A percentile compares a stretch with the other conserved stretches of the same genome.
Evolutionary conservation across 2,329 filamentous ascomycete genomes (phyloP).

Genomic region (Aspergillus ochraceus): DNA sequence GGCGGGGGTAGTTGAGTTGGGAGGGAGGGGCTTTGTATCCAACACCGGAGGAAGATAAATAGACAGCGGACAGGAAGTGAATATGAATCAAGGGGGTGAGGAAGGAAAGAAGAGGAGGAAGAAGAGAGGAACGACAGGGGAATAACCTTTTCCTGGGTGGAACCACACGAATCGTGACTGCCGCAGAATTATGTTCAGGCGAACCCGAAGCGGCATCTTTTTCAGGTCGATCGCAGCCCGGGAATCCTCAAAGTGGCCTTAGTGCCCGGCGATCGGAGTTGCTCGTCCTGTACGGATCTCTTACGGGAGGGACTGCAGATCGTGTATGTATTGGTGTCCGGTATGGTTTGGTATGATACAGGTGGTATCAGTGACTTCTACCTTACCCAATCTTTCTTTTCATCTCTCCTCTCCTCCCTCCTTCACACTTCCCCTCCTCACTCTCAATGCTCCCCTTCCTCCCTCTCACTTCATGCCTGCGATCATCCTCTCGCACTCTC

Average conservation of each 20-base stretch:
- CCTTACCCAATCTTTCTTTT: neutral
- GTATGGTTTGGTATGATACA: neutral
- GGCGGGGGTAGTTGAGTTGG: neutral
- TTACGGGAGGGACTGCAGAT: neutral
- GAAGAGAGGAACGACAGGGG: conserved; percentile 3
- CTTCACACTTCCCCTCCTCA: neutral
- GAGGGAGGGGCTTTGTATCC: neutral
- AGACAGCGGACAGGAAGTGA: neutral
- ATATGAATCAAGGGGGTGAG: neutral
- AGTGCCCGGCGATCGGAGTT: conserved; percentile 22
- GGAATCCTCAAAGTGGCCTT: conserved; percentile 2
- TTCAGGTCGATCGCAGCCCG: conserved; percentile 1
- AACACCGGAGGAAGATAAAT: neutral
- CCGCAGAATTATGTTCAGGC: neutral
- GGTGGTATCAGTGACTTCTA: neutral
- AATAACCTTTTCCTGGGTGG: neutral
- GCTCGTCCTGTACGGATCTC: neutral
- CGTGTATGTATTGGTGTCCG: neutral
- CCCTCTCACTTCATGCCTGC: conserved; percentile 21
- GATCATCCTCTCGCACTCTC: conserved; percentile 15
- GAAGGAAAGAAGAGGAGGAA: neutral
- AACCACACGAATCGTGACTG: neutral
- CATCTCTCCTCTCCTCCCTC: neutral
- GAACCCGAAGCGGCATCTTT: conserved; percentile 3
- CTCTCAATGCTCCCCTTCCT: conserved; percentile 29